A percentile compares a stretch with the other conserved stretches of the same genome.
Evolutionary conservation across 202 grass and related monocot genomes (phyloP).

Genomic region (Setaria viridis): DNA sequence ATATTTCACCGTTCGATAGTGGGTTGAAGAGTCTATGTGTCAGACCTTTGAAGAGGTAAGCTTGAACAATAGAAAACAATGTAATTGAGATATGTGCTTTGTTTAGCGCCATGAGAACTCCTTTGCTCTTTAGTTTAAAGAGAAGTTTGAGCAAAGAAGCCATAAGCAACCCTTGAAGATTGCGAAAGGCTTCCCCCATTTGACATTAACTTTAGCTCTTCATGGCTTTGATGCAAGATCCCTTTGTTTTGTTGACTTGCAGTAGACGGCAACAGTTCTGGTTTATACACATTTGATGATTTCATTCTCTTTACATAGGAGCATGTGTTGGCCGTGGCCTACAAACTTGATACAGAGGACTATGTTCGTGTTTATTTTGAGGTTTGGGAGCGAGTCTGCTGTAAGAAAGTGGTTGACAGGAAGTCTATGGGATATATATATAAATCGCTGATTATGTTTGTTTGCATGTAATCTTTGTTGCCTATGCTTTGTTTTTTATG

Average conservation of each 20-base stretch:
- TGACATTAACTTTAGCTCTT: background rate
- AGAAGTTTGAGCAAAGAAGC: background rate
- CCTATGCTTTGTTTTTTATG: background rate
- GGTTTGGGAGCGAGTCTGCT: background rate
- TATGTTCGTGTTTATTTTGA: background rate
- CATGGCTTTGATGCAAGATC: background rate
- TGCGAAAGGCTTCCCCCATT: background rate
- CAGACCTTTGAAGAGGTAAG: background rate
- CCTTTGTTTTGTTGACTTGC: background rate
- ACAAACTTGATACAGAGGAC: background rate
- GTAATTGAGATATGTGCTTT: background rate
- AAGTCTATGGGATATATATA: background rate
- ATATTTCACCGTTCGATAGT: background rate
- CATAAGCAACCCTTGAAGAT: slow-evolving; percentile 3
- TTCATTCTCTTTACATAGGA: background rate
- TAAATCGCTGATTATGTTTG: background rate
- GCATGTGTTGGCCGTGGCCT: background rate
- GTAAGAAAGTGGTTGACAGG: background rate
- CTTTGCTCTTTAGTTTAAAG: background rate
- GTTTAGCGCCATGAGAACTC: background rate
- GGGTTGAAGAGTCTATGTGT: background rate
- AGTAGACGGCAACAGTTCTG: no score
- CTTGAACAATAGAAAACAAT: background rate
- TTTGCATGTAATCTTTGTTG: background rate
- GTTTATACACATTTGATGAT: background rate